Percentiles rank a stretch among this genome's conserved stretches.
These are phyloP conservation scores for Cynara cardunculus DNA, from an alignment of 129 eudicot species.

Conservation along the genomic window DNA sequence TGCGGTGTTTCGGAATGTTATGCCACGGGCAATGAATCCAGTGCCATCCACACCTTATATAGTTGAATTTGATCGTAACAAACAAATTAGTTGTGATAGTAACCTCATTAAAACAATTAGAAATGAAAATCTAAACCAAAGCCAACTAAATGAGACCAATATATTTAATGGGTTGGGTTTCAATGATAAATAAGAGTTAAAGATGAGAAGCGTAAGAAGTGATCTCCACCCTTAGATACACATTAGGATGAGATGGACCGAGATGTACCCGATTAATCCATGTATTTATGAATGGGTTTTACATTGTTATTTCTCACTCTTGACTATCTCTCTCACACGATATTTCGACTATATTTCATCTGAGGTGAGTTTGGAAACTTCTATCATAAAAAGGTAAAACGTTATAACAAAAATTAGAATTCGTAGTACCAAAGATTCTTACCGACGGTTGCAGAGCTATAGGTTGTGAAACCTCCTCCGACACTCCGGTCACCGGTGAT, in stretches of 20 bases:
- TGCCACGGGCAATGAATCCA: conserved; percentile 54
- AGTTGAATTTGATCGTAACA: background rate
- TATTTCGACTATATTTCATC: too few relatives aligned
- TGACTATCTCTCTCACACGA: too few relatives aligned
- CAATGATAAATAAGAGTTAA: too few relatives aligned
- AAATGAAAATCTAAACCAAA: background rate
- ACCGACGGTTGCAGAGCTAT: conserved; percentile 46
- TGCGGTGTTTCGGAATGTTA: conserved; percentile 55
- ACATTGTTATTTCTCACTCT: too few relatives aligned
- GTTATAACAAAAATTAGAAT: background rate
- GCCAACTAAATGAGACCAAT: background rate
- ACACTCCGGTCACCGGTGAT: conserved; percentile 43
- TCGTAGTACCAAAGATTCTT: background rate
- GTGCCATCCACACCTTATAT: conserved; percentile 44
- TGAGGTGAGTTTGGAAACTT: too few relatives aligned
- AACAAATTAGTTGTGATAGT: background rate
- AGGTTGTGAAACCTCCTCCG: conserved; percentile 37
- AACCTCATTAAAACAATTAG: background rate
- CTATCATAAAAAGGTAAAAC: too few relatives aligned
- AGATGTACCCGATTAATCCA: too few relatives aligned
- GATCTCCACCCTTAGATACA: too few relatives aligned
- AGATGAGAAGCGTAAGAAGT: too few relatives aligned
- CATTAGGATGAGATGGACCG: too few relatives aligned
- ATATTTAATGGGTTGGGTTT: too few relatives aligned
- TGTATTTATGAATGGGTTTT: too few relatives aligned